Base-by-base conservation (phyloP, 1,284 basidiomycete species). In the Porphyrellus sp. region DNA sequence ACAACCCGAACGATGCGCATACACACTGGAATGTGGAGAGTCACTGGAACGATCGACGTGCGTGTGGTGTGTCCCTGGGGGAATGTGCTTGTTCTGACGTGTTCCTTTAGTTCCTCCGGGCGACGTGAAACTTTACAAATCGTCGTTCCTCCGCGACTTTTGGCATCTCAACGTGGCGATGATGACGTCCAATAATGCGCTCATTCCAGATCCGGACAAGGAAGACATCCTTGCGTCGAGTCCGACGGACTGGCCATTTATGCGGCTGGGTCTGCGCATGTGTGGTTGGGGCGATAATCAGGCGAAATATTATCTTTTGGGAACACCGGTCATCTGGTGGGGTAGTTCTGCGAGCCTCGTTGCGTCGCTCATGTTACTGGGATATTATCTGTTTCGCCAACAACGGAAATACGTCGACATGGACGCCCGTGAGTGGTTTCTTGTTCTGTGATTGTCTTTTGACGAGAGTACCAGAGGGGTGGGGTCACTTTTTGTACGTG, bases 101-200 rank as follows among this genome's bases (percentile, higher is more conserved):
- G 24, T 1, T 15, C 9, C 25, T 23, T 37, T 64, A 95, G 92
- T 99, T 6, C 92, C 93, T 5, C 64, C 82, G 5, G 95, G 91
- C 4, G 80, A 96, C 51, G 78, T 80, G 48, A 92, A 91, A 65
- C 82, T 88, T 54, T 97, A 96, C 76, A 79, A 76, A 39, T 97
- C 96, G 3, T 90, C 95, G 0, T 99, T 99, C 81, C 75, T 98
- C 51, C 86, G 90, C 51, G 96, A 99, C 73, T 98, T 99, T 73
- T 94, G 93, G 84, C 96, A 99, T 70, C 83, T 99, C 53, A 99
- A 99, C 65, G 92, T 99, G 15, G 96, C 95, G 15, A 99, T 99
- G 97, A 96, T 97, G 93, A 98, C 94, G 0, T 97, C 95, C 5
- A 99, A 99, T 78, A 99, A 99, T 69, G 95, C 97, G 0, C 85